phyloP scores from a whole-genome alignment of 495 filamentous ascomycete species.

The Penicillium manginii region DNA sequence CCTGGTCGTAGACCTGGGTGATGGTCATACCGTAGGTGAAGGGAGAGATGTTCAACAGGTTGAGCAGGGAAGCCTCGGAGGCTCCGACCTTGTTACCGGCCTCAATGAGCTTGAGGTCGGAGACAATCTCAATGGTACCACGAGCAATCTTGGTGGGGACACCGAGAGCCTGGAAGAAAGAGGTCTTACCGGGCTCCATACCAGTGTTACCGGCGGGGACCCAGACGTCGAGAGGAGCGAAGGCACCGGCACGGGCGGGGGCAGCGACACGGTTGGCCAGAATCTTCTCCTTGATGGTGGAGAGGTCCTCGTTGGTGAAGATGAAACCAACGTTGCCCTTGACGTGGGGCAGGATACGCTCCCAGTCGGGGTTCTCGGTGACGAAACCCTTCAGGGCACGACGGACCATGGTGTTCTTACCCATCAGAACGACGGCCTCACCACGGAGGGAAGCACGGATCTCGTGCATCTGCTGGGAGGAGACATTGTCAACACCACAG shows the following conservation, averaged over 20 bases:
- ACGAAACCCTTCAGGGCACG: slow-evolving; percentile 97
- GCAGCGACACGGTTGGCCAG: slow-evolving; percentile 95
- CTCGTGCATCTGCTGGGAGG: slow-evolving; percentile 99
- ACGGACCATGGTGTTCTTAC: slow-evolving; percentile 99
- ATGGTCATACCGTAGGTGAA: slow-evolving; percentile 99
- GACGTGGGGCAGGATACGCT: slow-evolving; percentile 93
- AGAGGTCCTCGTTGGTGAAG: slow-evolving; percentile 97
- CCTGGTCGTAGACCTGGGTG: slow-evolving; percentile 91
- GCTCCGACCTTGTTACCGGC: slow-evolving; percentile 91
- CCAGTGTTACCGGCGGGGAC: slow-evolving; percentile 97
- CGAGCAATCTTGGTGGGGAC: slow-evolving; percentile 99
- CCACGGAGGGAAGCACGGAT: slow-evolving; percentile 88
- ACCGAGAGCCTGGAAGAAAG: slow-evolving; percentile 99
- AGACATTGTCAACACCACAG: slow-evolving; percentile 93
- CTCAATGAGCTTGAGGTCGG: slow-evolving; percentile 97
- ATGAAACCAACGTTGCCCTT: slow-evolving; percentile 99
- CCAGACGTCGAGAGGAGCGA: slow-evolving; percentile 89
- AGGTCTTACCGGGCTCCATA: slow-evolving; percentile 99
- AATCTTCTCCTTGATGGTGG: slow-evolving; percentile 89
- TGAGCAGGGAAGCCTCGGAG: slow-evolving; percentile 96
- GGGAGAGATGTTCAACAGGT: slow-evolving; percentile 99
- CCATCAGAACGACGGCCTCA: slow-evolving; percentile 94
- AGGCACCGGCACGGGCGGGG: slow-evolving; percentile 93
- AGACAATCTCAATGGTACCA: slow-evolving; percentile 99
- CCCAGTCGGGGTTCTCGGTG: slow-evolving; percentile 89